phyloP scores from a whole-genome alignment of 352 stramenopile genomes.

The Pythium folliculosum region DNA sequence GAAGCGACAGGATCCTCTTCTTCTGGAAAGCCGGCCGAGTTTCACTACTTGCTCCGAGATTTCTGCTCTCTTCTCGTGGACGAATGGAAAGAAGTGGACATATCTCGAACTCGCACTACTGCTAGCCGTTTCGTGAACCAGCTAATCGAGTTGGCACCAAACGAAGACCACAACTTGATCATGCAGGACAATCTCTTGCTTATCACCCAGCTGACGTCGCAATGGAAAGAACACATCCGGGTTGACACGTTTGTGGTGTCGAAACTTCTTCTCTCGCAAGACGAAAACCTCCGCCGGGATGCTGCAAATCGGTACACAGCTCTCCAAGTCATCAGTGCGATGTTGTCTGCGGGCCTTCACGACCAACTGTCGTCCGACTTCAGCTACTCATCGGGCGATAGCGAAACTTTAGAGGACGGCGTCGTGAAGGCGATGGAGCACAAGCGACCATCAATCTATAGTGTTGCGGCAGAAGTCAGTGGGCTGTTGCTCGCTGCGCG shows the following conservation, averaged over 20 bases:
- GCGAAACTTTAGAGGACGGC: constrained; percentile 43
- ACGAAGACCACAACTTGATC: constrained; percentile 47
- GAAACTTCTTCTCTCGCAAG: constrained; percentile 38
- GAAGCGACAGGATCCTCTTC: constrained; percentile 40
- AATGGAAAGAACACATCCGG: constrained; percentile 52
- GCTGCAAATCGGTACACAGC: constrained; percentile 46
- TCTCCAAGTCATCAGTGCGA: constrained; percentile 66
- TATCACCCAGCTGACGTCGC: constrained; percentile 49
- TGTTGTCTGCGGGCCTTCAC: constrained; percentile 40
- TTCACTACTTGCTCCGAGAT: constrained; percentile 79
- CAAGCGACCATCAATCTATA: constrained; percentile 50
- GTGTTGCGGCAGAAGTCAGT: constrained; percentile 64
- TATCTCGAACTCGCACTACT: constrained; percentile 22
- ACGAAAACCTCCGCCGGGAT: constrained; percentile 45
- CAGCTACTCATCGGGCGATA: constrained; percentile 12
- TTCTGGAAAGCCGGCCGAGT: constrained; percentile 38
- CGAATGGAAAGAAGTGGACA: constrained; percentile 46
- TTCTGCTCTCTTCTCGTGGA: constrained; percentile 61
- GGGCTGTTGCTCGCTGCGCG: constrained; percentile 40
- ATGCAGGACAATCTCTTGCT: constrained; percentile 70
- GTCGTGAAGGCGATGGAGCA: constrained; percentile 55
- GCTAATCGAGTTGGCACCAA: constrained; percentile 56
- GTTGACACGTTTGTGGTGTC: constrained; percentile 46
- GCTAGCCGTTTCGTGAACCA: constrained; percentile 57
- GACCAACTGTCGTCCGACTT: constrained; percentile 32